Percentiles rank a stretch among this genome's conserved stretches.
phyloP scores from a whole-genome alignment of 2,329 filamentous ascomycete species.

The Hypomyces perniciosus region DNA sequence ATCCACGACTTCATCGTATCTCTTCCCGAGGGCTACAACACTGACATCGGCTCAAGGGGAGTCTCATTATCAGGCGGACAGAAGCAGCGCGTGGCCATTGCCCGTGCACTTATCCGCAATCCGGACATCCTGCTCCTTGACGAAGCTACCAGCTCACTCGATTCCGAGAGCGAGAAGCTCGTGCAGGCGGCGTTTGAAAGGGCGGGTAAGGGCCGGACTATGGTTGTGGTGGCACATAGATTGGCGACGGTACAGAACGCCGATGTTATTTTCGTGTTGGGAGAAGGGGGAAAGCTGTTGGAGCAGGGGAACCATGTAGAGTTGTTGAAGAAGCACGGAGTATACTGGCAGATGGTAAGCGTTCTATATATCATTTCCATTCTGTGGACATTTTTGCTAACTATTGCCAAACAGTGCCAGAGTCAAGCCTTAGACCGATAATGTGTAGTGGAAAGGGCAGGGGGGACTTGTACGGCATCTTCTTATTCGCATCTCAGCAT shows the following conservation, averaged over 20 bases:
- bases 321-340: constrained; percentile 44
- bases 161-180: constrained; percentile 56
- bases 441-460: neutral
- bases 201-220: constrained; percentile 54
- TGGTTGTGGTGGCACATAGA: constrained; percentile 71
- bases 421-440: constrained; percentile 52
- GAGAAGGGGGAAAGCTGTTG: constrained; percentile 48
- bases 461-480: no score
- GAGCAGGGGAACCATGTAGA: constrained; percentile 50
- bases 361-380: neutral
- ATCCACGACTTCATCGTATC: constrained; percentile 66
- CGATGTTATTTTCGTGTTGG: constrained; percentile 74
- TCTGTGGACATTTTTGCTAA: constrained; percentile 18
- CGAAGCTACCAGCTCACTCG: constrained; percentile 66
- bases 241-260: constrained; percentile 73
- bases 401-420: constrained; percentile 41
- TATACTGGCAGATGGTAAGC: constrained; percentile 55
- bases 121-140: constrained; percentile 63
- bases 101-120: constrained; percentile 60
- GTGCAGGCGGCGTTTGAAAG: constrained; percentile 63
- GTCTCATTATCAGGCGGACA: constrained; percentile 65
- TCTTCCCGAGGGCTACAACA: constrained; percentile 62
- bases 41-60: constrained; percentile 60
- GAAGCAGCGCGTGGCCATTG: constrained; percentile 64
- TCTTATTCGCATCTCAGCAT: neutral